These are phyloP conservation scores for Pestalotiopsis sp. DNA, from an alignment of 2,329 filamentous ascomycete species.

Conservation along the genomic window DNA sequence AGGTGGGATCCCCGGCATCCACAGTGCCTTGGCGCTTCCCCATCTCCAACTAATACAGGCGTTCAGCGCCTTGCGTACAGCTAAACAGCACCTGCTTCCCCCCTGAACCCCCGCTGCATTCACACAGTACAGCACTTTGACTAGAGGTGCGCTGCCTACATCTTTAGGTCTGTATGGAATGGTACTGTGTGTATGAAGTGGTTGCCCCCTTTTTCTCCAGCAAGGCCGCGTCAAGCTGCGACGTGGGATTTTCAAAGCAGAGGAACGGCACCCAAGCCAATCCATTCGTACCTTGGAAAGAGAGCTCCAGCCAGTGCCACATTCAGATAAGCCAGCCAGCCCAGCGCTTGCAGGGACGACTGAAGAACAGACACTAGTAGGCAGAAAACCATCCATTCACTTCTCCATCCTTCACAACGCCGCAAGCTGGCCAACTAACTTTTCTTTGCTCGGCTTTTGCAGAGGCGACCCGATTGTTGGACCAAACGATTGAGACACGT, in stretches of 20 bases:
- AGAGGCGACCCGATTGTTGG: background rate
- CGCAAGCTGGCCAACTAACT: background rate
- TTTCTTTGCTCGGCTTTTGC: background rate
- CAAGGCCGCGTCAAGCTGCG: slow-evolving; percentile 10
- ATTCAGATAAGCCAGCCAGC: background rate
- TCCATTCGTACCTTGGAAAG: background rate
- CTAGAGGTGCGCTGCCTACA: background rate
- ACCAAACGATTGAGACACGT: slow-evolving; percentile 1
- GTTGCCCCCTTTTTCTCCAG: slow-evolving; percentile 5
- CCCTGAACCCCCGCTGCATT: background rate
- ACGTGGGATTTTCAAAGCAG: slow-evolving; percentile 11
- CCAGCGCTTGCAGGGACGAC: background rate
- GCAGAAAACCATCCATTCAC: background rate
- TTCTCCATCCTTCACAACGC: background rate
- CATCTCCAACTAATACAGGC: background rate
- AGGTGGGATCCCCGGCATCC: background rate
- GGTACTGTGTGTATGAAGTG: background rate
- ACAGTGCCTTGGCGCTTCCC: slow-evolving; percentile 1
- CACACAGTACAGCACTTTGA: background rate
- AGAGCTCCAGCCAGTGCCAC: slow-evolving; percentile 1
- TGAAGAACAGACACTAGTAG: background rate
- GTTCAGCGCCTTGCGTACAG: background rate
- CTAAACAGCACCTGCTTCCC: background rate
- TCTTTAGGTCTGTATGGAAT: background rate
- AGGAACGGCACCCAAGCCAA: background rate